A percentile compares a stretch with the other conserved stretches of the same genome.
Conservation (phyloP, 2,329 filamentous ascomycete genomes). For the Cytospora chrysosperma region DNA sequence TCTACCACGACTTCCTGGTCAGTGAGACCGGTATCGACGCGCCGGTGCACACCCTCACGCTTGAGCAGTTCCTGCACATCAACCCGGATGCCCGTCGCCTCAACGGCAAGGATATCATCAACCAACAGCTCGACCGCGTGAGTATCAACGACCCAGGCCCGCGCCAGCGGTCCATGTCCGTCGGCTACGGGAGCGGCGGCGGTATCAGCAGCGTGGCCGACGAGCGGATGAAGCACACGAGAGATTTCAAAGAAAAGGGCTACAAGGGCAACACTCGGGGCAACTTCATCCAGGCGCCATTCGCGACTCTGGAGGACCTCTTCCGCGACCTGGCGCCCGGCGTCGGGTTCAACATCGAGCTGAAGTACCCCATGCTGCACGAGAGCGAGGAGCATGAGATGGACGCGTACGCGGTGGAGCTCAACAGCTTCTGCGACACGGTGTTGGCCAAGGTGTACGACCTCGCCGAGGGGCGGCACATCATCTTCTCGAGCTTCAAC, state of each 20-base stretch:
- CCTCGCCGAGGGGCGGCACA: constrained; percentile 75
- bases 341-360: constrained; percentile 96
- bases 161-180: constrained; percentile 53
- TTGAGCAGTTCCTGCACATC: constrained; percentile 94
- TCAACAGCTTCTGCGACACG: constrained; percentile 95
- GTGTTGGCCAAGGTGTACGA: constrained; percentile 90
- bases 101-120: constrained; percentile 39
- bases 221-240: constrained; percentile 95
- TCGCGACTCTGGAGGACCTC: constrained; percentile 91
- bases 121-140: constrained; percentile 32
- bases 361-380: constrained; percentile 98
- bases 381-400: constrained; percentile 95
- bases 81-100: constrained; percentile 57
- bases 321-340: constrained; percentile 79
- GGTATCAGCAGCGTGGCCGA: constrained; percentile 44
- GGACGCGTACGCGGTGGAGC: constrained; percentile 92
- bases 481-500: constrained; percentile 97
- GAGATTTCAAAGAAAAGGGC: constrained; percentile 90
- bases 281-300: constrained; percentile 92
- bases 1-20: constrained; percentile 97
- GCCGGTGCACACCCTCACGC: constrained; percentile 88
- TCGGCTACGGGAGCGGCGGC: constrained; percentile 48
- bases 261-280: constrained; percentile 95
- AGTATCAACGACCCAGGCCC: constrained; percentile 32
- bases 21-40: constrained; percentile 97